These are phyloP conservation scores for Diaporthe batatas DNA, from an alignment of 2,329 filamentous ascomycete species.

Conservation along the genomic window DNA sequence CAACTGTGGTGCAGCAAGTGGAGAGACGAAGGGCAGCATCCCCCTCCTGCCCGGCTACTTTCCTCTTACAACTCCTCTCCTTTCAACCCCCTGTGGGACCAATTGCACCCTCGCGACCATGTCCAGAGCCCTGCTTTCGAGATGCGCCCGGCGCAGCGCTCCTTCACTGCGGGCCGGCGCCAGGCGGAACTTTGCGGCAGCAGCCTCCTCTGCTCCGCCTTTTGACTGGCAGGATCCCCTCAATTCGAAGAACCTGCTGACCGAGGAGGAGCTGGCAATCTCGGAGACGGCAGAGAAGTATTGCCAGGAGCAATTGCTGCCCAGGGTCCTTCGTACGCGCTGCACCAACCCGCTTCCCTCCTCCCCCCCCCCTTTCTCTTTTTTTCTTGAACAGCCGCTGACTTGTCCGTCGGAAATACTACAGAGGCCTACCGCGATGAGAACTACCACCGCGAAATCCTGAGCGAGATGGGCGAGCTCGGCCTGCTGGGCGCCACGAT, in stretches of 20 bases:
- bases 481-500: constrained; percentile 86
- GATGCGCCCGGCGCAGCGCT: constrained; percentile 39
- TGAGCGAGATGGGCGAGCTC: constrained; percentile 88
- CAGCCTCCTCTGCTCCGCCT: constrained; percentile 48
- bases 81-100: constrained; percentile 4
- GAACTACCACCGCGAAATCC: constrained; percentile 82
- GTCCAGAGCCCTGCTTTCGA: constrained; percentile 37
- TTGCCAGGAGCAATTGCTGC: constrained; percentile 89
- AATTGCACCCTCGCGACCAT: constrained; percentile 35
- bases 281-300: constrained; percentile 92
- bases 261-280: constrained; percentile 92
- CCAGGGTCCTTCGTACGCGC: constrained; percentile 83
- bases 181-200: constrained; percentile 43
- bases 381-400: neutral
- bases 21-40: constrained; percentile 17
- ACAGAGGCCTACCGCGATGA: constrained; percentile 75
- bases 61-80: neutral
- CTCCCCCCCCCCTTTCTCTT: neutral
- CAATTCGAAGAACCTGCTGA: constrained; percentile 79
- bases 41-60: neutral
- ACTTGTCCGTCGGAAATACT: neutral
- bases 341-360: neutral
- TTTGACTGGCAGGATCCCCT: constrained; percentile 97
- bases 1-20: constrained; percentile 8
- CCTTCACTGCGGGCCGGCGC: constrained; percentile 37